phyloP scores from a whole-genome alignment of 2,329 filamentous ascomycete species.

The Cytospora schulzeri region DNA sequence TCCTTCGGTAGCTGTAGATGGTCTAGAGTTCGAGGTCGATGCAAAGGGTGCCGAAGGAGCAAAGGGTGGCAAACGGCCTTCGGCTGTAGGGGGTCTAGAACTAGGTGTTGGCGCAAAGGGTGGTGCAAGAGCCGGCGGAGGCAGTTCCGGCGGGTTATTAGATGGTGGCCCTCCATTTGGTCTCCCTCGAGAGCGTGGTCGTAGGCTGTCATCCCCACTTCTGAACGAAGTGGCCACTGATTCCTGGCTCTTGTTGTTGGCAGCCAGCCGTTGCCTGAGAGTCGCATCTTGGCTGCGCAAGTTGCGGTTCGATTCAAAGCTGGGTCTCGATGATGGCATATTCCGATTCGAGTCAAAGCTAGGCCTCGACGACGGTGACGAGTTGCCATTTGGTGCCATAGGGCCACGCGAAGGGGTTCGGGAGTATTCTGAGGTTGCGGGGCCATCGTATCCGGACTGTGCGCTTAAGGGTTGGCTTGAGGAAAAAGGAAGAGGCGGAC shows the following conservation, averaged over 20 bases:
- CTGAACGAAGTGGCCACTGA: constrained; percentile 54
- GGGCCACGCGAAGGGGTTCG: constrained; percentile 36
- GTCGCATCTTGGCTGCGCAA: constrained; percentile 45
- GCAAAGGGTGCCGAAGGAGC: constrained; percentile 29
- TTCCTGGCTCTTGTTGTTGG: constrained; percentile 60
- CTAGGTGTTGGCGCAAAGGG: constrained; percentile 27
- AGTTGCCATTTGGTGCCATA: constrained; percentile 36
- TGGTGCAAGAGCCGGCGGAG: constrained; percentile 29
- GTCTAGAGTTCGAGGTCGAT: constrained; percentile 6
- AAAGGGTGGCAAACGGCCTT: not conserved
- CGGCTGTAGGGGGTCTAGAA: constrained; percentile 1
- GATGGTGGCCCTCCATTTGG: constrained; percentile 43
- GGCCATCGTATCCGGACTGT: constrained; percentile 37
- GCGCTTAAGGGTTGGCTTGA: constrained; percentile 17
- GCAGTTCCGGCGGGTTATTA: constrained; percentile 33
- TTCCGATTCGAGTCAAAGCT: constrained; percentile 54
- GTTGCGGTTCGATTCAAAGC: constrained; percentile 51
- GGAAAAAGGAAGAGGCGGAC: constrained; percentile 28
- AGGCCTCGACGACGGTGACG: constrained; percentile 47
- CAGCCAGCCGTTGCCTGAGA: constrained; percentile 48
- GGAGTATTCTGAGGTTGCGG: constrained; percentile 25
- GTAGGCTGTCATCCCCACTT: constrained; percentile 54
- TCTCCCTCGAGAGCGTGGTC: constrained; percentile 51
- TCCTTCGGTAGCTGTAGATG: not conserved
- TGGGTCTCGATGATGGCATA: constrained; percentile 43